Evolutionary conservation across 164 flowering plant genomes (phyloP).

Genomic region (Stephania cephalantha): DNA sequence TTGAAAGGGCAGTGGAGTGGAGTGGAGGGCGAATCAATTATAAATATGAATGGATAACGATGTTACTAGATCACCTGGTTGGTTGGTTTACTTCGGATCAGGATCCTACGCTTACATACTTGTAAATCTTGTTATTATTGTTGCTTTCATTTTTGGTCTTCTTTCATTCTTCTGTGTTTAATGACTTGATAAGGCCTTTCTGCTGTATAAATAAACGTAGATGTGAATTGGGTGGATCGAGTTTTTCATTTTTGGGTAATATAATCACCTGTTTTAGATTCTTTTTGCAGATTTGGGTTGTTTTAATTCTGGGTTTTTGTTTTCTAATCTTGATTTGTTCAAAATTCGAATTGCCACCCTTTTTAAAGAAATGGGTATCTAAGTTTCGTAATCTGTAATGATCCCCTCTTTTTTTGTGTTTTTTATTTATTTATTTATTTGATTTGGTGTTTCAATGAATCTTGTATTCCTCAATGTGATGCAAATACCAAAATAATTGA

Average conservation of each 20-base stretch:
- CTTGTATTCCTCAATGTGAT: not conserved
- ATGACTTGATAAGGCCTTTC: conserved; percentile 4
- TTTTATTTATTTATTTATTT: too few species aligned
- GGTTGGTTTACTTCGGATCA: conserved; percentile 8
- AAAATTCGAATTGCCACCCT: not conserved
- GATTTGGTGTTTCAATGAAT: not conserved
- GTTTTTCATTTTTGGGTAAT: not conserved
- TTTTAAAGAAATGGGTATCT: not conserved
- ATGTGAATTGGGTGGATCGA: not conserved
- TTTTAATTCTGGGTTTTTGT: not conserved
- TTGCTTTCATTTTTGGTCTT: conserved; percentile 17
- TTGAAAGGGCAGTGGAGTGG: not conserved
- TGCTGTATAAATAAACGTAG: conserved; percentile 11
- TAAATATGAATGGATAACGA: conserved; percentile 25
- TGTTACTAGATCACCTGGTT: conserved; percentile 13
- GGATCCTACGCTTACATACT: not conserved
- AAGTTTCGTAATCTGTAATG: not conserved
- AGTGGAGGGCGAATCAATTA: not conserved
- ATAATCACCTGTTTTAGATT: not conserved
- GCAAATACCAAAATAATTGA: too few species aligned
- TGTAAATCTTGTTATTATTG: conserved; percentile 4
- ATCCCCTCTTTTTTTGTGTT: not conserved
- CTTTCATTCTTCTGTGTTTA: not conserved
- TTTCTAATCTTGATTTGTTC: not conserved
- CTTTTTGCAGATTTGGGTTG: conserved; percentile 19